phyloP scores from a whole-genome alignment of 331 rosid genomes.

The Acacia pycnantha region DNA sequence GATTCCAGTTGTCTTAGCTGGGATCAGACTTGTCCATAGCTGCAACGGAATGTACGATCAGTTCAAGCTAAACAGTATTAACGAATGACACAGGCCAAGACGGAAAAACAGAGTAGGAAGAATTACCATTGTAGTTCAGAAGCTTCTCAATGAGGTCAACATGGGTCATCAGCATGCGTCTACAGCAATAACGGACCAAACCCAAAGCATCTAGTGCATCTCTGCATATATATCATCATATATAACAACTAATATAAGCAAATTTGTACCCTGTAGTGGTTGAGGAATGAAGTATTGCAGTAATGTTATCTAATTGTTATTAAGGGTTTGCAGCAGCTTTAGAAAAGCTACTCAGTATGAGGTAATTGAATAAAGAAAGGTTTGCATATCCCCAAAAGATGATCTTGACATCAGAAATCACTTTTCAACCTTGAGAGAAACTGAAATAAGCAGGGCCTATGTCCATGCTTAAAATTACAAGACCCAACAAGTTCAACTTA shows the following conservation, averaged over 20 bases:
- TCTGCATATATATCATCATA: constrained; percentile 45
- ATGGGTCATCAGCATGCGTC: constrained; percentile 98
- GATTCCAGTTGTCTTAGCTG: constrained; percentile 31
- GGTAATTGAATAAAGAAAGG: background rate
- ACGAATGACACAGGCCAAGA: background rate
- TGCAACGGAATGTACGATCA: constrained; percentile 24
- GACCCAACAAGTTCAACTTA: background rate
- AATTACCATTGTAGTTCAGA: constrained; percentile 85
- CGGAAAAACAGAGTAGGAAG: background rate
- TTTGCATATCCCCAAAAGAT: background rate
- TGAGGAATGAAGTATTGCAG: background rate
- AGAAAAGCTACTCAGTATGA: background rate
- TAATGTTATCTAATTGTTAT: background rate
- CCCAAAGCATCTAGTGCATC: constrained; percentile 96
- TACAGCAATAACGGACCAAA: constrained; percentile 89
- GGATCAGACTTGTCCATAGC: constrained; percentile 60
- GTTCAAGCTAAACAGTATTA: background rate
- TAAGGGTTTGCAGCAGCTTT: background rate
- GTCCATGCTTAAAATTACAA: background rate
- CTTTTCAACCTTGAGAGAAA: background rate
- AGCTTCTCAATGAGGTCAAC: constrained; percentile 98
- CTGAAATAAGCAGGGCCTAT: background rate
- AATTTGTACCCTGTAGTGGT: background rate
- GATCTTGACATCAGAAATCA: background rate
- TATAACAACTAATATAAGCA: constrained; percentile 23